Evolutionary conservation across 2,329 filamentous ascomycete species (phyloP), one percentile per base, ranked within the genome.

Genomic region (Aspergillus luchuensis): DNA sequence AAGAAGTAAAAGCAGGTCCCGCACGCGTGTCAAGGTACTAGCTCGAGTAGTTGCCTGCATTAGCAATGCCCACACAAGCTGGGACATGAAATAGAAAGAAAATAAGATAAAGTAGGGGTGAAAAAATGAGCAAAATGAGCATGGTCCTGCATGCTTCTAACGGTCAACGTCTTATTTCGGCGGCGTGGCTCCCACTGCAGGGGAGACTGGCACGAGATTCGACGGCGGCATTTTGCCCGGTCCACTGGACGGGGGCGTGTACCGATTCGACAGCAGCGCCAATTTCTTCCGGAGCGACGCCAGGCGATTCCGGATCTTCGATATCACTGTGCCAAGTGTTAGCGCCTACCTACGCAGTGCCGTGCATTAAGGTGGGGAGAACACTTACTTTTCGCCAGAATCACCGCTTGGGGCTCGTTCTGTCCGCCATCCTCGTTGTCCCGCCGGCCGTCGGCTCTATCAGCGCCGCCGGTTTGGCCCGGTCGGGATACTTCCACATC

Each of bases 401-500:
- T 71, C n/a, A 83, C 78, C 15, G 80, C 76, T 61, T 81, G 77
- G 56, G 80, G 77, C 61, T 83, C 80, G 64, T 82, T 79, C 64
- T 78, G 78, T 36, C 81, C 67, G 2, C 75, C 79, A 64, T 81
- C 80, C 60, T 80, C 75, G 23, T 71, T 67, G 13, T 74, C 71
- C 43, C 69, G 72, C 19, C 66, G 71, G 47, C 66, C 63, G 25
- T 69, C 66, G 15, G 61, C 67, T 53, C 67, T 67, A 25, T 64
- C 63, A 17, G 60, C 59, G n/a, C 62, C 61, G 17, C 63, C 62
- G 13, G 64, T 63, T 30, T 71, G 71, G 11, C 67, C 70, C 15
- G 70, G 62, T 41, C 66, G 66, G 10, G 76, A 72, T 62, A 83
- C 80, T 53, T 87, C 92, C 61, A 96, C 92, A 50, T 85, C 89